Conservation (phyloP, 352 stramenopile genomes). For the Phytophthora melonis region DNA sequence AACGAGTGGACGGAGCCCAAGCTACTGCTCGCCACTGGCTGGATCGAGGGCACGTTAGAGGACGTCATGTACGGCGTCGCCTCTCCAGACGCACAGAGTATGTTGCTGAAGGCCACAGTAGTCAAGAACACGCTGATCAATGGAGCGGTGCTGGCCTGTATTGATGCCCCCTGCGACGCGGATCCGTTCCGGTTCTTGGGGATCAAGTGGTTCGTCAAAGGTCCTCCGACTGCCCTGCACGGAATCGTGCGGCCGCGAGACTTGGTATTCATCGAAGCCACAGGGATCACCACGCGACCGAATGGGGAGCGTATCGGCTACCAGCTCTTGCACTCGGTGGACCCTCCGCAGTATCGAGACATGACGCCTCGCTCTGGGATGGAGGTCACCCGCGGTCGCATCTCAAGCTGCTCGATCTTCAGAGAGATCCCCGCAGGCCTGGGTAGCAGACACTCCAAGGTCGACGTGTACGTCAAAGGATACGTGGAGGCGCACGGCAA, state of each 20-base stretch:
- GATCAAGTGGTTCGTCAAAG: slow-evolving; percentile 49
- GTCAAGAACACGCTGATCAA: slow-evolving; percentile 45
- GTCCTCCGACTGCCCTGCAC: slow-evolving; percentile 29
- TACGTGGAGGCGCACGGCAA: slow-evolving; percentile 55
- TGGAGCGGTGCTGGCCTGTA: slow-evolving; percentile 40
- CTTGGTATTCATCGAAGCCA: slow-evolving; percentile 47
- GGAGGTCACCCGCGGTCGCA: slow-evolving; percentile 39
- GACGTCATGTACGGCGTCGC: slow-evolving; percentile 77
- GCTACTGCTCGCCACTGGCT: slow-evolving; percentile 51
- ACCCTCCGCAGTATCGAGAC: slow-evolving; percentile 35
- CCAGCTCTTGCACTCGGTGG: slow-evolving; percentile 44
- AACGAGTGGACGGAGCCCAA: slow-evolving; percentile 54
- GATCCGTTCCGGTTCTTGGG: slow-evolving; percentile 49
- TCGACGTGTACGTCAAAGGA: slow-evolving; percentile 52
- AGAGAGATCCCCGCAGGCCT: slow-evolving; percentile 17
- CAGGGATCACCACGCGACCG: slow-evolving; percentile 37
- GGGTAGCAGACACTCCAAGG: slow-evolving; percentile 22
- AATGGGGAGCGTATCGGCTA: slow-evolving; percentile 44
- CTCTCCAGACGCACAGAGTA: slow-evolving; percentile 49
- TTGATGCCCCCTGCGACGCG: slow-evolving; percentile 33
- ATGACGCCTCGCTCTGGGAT: slow-evolving; percentile 21
- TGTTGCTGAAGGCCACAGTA: slow-evolving; percentile 57
- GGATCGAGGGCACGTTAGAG: slow-evolving; percentile 52
- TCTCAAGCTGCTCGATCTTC: slow-evolving; percentile 51
- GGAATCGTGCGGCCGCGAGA: slow-evolving; percentile 39